Evolutionary conservation across 2,329 filamentous ascomycete genomes (phyloP).

Genomic region (Cladosporium sp.): DNA sequence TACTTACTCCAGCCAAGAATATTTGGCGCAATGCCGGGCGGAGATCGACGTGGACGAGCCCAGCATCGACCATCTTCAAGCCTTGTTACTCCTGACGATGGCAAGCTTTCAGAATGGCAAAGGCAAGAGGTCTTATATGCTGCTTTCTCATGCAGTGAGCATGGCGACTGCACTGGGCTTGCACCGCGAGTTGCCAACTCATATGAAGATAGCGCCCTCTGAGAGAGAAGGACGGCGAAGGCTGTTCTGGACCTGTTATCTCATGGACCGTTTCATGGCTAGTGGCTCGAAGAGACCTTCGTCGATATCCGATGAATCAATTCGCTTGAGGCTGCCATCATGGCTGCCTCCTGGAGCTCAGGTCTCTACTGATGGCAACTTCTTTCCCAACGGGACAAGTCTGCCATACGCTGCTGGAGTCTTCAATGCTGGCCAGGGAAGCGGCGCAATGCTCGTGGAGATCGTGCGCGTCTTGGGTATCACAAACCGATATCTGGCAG

Average conservation of each 20-base stretch:
- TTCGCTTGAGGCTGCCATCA: conserved; percentile 69
- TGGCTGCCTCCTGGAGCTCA: conserved; percentile 53
- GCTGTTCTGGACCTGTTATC: conserved; percentile 86
- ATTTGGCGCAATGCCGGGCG: conserved; percentile 63
- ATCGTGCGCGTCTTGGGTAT: conserved; percentile 77
- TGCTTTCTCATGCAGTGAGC: conserved; percentile 71
- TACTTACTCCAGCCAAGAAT: conserved; percentile 66
- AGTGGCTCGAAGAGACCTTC: conserved; percentile 79
- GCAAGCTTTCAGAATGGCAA: conserved; percentile 73
- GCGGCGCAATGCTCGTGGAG: conserved; percentile 76
- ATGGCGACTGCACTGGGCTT: conserved; percentile 81
- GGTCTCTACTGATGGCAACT: conserved; percentile 68
- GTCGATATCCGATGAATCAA: conserved; percentile 72
- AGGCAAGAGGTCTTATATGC: conserved; percentile 83
- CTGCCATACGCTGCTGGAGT: conserved; percentile 41
- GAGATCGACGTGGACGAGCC: conserved; percentile 77
- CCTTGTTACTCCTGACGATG: conserved; percentile 68
- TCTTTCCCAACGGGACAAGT: conserved; percentile 76
- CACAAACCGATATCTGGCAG: conserved; percentile 78
- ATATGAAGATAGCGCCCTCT: conserved; percentile 57
- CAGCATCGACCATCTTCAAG: conserved; percentile 71
- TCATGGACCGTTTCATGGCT: conserved; percentile 78
- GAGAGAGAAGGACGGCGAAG: conserved; percentile 73
- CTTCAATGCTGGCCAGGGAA: conserved; percentile 67
- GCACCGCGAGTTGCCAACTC: conserved; percentile 67